phyloP scores from a whole-genome alignment of 164 flowering plant genomes.

The Kalanchoe fedtschenkoi region DNA sequence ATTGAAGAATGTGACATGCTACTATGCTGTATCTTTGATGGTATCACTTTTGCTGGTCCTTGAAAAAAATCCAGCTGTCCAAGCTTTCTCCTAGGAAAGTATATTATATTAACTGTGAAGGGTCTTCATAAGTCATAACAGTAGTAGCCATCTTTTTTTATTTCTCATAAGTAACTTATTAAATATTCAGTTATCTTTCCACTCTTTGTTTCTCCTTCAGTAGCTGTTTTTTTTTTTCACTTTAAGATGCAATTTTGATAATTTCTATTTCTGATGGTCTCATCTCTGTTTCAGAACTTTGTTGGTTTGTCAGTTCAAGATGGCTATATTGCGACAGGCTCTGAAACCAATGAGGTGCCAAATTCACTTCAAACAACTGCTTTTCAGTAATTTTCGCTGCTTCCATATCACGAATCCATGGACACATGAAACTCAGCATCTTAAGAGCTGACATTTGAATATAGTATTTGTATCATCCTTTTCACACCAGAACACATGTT shows the following conservation, averaged over 20 bases:
- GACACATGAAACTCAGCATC: too few relatives aligned
- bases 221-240: too few relatives aligned
- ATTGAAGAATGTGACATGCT: not conserved
- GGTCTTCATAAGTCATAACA: not conserved
- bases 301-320: slow-evolving; percentile 89
- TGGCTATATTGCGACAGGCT: slow-evolving; percentile 93
- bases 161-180: not conserved
- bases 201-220: not conserved
- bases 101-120: not conserved
- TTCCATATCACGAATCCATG: too few relatives aligned
- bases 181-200: too few relatives aligned
- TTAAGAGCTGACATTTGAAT: not conserved
- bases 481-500: not conserved
- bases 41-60: not conserved
- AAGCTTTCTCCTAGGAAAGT: not conserved
- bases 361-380: not conserved
- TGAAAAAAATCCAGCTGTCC: not conserved
- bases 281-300: slow-evolving; percentile 56
- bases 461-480: not conserved
- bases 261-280: not conserved
- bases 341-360: slow-evolving; percentile 95
- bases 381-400: too few relatives aligned
- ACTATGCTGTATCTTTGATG: not conserved
- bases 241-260: not conserved
- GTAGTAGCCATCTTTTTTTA: not conserved